A percentile compares a stretch with the other conserved stretches of the same genome.
These are phyloP conservation scores for Ophiostoma novo-ulmi DNA, from an alignment of 2,329 filamentous ascomycete genomes.

Conservation along the genomic window DNA sequence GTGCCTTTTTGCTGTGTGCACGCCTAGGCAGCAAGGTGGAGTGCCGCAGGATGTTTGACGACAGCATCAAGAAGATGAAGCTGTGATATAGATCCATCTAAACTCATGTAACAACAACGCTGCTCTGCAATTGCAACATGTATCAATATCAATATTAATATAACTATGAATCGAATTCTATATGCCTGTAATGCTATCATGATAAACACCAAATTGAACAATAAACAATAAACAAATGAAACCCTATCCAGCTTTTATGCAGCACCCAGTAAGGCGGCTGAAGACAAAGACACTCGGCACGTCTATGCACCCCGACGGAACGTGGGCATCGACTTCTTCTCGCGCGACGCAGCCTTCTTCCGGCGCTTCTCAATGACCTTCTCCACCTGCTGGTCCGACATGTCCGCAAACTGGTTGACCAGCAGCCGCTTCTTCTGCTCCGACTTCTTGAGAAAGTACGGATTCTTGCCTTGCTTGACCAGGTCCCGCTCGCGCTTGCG, in stretches of 20 bases:
- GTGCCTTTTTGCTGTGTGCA: conserved; percentile 89
- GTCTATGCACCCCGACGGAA: conserved; percentile 35
- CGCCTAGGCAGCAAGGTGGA: conserved; percentile 74
- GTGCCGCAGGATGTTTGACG: conserved; percentile 73
- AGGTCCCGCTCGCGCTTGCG: conserved; percentile 76
- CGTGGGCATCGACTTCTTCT: conserved; percentile 70
- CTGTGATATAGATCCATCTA: conserved; percentile 11
- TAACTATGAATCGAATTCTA: background rate
- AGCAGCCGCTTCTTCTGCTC: conserved; percentile 86
- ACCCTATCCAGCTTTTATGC: background rate
- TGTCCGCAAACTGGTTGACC: conserved; percentile 69
- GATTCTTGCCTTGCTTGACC: conserved; percentile 81
- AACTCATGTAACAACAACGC: conserved; percentile 6
- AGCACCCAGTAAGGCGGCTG: background rate
- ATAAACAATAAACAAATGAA: conserved; percentile 25
- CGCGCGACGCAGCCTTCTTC: conserved; percentile 83
- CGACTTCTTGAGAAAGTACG: conserved; percentile 87
- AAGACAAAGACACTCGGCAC: background rate
- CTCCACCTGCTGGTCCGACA: conserved; percentile 82
- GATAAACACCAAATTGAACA: background rate
- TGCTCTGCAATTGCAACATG: conserved; percentile 11
- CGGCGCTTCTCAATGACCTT: conserved; percentile 77
- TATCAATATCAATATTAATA: conserved; percentile 15
- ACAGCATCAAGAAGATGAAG: conserved; percentile 43
- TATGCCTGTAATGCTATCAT: conserved; percentile 4